These are phyloP conservation scores for Neofusicoccum laricinum DNA, from an alignment of 2,329 filamentous ascomycete genomes.

Conservation along the genomic window DNA sequence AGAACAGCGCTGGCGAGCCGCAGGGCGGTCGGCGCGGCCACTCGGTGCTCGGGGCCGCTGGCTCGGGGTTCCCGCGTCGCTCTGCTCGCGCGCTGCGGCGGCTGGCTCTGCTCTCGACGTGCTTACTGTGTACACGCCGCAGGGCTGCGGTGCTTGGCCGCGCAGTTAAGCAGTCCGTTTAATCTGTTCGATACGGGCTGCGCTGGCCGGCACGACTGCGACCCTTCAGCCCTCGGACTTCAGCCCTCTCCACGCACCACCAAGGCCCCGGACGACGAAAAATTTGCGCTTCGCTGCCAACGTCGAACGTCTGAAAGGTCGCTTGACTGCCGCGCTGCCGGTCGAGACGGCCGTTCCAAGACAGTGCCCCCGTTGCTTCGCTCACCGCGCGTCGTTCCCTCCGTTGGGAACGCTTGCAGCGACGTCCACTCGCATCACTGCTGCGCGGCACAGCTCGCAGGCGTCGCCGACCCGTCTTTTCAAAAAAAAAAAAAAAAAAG, in stretches of 20 bases:
- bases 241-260: not conserved
- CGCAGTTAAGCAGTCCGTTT: too few species aligned
- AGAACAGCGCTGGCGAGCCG: not conserved
- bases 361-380: not conserved
- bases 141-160: too few species aligned
- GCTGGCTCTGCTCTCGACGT: not conserved
- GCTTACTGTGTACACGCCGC: too few species aligned
- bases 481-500: not conserved
- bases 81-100: not conserved
- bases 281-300: not conserved
- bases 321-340: not conserved
- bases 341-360: not conserved
- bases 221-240: not conserved
- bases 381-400: not conserved
- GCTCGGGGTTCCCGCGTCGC: not conserved
- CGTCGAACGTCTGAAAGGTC: not conserved
- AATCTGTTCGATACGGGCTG: too few species aligned
- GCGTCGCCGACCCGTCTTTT: too few species aligned
- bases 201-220: too few species aligned
- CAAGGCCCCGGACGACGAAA: not conserved
- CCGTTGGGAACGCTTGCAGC: not conserved
- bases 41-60: not conserved
- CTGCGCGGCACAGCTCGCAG: too few species aligned
- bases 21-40: not conserved
- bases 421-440: too few species aligned